Conservation (phyloP, 2,329 filamentous ascomycete genomes). For the Ceratocystis ficicola region DNA sequence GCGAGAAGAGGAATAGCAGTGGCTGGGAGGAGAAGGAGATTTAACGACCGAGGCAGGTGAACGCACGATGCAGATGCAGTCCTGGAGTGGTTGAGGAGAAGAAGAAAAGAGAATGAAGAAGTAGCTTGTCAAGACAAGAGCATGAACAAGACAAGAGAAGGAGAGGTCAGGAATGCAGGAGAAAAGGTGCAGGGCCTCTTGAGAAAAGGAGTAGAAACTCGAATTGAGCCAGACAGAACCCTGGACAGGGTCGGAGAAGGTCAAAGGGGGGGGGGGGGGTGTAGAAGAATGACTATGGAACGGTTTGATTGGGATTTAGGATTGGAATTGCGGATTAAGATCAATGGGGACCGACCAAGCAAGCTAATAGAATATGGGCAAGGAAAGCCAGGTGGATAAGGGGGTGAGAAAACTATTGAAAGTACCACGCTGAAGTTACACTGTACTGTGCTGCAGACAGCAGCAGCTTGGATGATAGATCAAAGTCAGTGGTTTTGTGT, state of each 20-base stretch:
- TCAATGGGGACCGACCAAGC: conserved; percentile 20
- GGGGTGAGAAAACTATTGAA: background rate
- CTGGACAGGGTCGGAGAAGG: conserved; percentile 6
- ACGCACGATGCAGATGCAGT: background rate
- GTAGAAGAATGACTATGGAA: conserved; percentile 9
- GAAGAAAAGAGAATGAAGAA: conserved; percentile 17
- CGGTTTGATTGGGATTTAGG: conserved; percentile 20
- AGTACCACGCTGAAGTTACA: background rate
- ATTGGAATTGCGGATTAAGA: conserved; percentile 18
- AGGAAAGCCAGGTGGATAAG: conserved; percentile 7
- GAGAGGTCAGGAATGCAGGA: conserved; percentile 18
- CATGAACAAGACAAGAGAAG: conserved; percentile 13
- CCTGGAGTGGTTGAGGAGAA: conserved; percentile 16
- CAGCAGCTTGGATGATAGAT: background rate
- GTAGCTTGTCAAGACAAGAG: conserved; percentile 14
- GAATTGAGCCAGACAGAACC: conserved; percentile 2
- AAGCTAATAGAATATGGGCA: conserved; percentile 16
- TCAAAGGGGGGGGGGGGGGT: conserved; percentile 7
- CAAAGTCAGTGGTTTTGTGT: background rate
- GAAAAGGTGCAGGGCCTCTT: conserved; percentile 20
- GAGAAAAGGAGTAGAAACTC: conserved; percentile 20
- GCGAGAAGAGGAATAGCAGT: background rate
- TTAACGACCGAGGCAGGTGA: background rate
- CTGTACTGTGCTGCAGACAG: background rate
- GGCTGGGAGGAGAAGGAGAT: background rate